Evolutionary conservation across 768 basidiomycete genomes (phyloP), one percentile per base, ranked within the genome.

Genomic region (Agaricus blazei): DNA sequence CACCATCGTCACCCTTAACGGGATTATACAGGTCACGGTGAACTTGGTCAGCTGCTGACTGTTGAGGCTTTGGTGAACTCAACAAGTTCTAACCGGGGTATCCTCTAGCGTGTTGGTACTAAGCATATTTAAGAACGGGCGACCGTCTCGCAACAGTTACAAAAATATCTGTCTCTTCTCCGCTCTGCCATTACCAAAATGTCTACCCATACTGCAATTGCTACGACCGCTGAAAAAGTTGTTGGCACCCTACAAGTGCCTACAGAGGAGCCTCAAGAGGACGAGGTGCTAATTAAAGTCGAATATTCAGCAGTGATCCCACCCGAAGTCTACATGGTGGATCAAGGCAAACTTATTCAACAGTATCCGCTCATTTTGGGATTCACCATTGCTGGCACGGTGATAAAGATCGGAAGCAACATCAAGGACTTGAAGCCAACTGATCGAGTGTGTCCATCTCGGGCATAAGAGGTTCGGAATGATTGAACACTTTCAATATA

Each of bases 241-340:
- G 57, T 76, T 36, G 72, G 73, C 24, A 68, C 62, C 2, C 67
- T 75, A 24, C 67, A 71, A 48, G 65, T 73, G 4, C 56, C 68
- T 1, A 77, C 76, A 2, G 59, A 60, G 15, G 56, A 57, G 8
- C 75, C 75, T 4, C 64, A 61, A n/a, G 56, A 63, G 7, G 71
- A 64, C n/a, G 67, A 77, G 51, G 70, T 79, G 19, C 66, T 72
- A 24, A 48, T 80, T 50, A 72, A 74, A 60, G 73, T 75, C 9
- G 67, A 66, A 40, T 77, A 74, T 53, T 67, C 71, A 2, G 61
- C 73, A 14, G 65, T 78, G 64, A 68, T 72, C 36, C 64, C 75
- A 2, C 69, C 73, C 52, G 77, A 78, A 56, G 66, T 68, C 0
- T 77, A 76, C 60, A 60, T 68, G 36, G 63, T 63, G 9, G 77